phyloP scores from a whole-genome alignment of 768 basidiomycete genomes.

The Candolleomyces eurysporus region DNA sequence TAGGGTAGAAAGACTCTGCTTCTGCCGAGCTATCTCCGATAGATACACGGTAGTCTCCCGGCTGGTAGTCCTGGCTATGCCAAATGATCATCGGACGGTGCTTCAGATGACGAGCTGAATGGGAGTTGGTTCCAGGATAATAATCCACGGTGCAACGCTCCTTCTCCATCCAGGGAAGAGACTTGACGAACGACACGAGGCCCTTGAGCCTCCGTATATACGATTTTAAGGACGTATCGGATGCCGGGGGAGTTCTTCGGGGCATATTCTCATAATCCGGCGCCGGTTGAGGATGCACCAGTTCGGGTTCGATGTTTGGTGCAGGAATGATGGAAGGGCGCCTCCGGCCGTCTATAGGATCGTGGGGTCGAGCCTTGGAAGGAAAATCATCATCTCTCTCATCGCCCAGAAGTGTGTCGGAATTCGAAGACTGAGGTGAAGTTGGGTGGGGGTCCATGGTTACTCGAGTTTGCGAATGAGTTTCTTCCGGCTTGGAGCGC shows the following conservation, averaged over 20 bases:
- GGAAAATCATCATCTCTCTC: background rate
- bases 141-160: constrained; percentile 8
- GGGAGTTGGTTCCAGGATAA: constrained; percentile 5
- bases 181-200: constrained; percentile 1
- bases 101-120: constrained; percentile 2
- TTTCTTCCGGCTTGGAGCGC: background rate
- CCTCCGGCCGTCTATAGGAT: background rate
- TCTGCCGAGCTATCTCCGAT: background rate
- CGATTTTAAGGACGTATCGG: background rate
- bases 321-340: background rate
- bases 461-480: background rate
- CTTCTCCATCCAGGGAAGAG: constrained; percentile 2
- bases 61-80: constrained; percentile 4
- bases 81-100: constrained; percentile 8
- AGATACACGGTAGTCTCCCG: background rate
- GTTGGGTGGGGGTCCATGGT: too few relatives aligned
- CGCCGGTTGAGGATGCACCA: constrained; percentile 1
- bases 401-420: background rate
- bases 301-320: background rate
- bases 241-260: constrained; percentile 3
- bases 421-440: background rate
- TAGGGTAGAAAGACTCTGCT: background rate
- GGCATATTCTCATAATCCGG: constrained; percentile 4
- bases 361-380: background rate
- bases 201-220: constrained; percentile 5